A percentile compares a stretch with the other conserved stretches of the same genome.
Conservation (phyloP, 108 stramenopile genomes). For the Stephanodiscus triporus region DNA sequence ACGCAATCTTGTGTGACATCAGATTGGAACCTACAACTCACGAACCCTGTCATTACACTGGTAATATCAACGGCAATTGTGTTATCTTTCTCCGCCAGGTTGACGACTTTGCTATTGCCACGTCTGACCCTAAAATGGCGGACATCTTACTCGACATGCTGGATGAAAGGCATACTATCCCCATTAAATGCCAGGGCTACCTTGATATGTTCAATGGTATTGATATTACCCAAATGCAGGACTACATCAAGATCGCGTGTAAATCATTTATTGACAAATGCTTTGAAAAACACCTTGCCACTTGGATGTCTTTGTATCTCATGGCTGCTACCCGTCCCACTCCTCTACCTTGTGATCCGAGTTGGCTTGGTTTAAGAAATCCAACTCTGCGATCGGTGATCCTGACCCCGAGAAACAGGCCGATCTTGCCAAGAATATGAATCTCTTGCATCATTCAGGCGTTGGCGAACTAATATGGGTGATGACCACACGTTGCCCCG, state of each 20-base stretch:
- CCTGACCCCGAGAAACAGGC: background rate
- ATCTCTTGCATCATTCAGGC: background rate
- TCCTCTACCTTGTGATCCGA: background rate
- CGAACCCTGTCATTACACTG: constrained; percentile 15
- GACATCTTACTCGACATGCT: background rate
- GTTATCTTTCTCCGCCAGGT: background rate
- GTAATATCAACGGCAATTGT: background rate
- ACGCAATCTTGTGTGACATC: background rate
- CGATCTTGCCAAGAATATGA: background rate
- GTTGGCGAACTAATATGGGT: background rate
- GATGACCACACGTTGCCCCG: background rate
- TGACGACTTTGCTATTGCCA: background rate
- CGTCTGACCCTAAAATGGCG: background rate
- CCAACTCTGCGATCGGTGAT: background rate
- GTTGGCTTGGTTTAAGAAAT: background rate
- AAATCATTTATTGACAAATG: background rate
- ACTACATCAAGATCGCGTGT: background rate
- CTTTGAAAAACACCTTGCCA: background rate
- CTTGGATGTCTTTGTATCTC: background rate
- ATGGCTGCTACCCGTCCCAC: background rate
- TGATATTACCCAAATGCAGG: background rate
- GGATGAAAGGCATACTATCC: background rate
- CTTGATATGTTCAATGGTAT: background rate
- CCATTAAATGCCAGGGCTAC: background rate
- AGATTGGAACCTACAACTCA: constrained; percentile 4